phyloP scores from a whole-genome alignment of 441 rosid species.

The Pelargonium exstipulatum region DNA sequence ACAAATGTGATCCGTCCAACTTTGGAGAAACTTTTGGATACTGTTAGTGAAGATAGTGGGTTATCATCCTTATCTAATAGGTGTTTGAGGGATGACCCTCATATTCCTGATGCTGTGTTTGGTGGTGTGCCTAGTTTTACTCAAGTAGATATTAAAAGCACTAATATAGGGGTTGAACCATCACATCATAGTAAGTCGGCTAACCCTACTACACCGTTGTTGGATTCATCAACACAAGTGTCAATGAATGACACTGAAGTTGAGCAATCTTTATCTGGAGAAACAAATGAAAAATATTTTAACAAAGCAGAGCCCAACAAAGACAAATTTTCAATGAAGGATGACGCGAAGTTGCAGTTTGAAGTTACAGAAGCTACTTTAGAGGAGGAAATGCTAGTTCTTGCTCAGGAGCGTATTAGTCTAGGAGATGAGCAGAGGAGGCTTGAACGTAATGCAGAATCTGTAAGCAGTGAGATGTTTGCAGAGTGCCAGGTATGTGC shows the following conservation, averaged over 20 bases:
- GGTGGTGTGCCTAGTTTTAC: constrained; percentile 21
- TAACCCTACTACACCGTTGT: constrained; percentile 22
- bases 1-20: constrained; percentile 20
- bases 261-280: constrained; percentile 31
- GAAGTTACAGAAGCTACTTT: constrained; percentile 48
- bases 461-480: constrained; percentile 93
- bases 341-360: constrained; percentile 24
- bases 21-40: constrained; percentile 25
- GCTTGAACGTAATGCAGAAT: constrained; percentile 93
- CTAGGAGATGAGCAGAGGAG: constrained; percentile 81
- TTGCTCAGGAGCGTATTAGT: constrained; percentile 48
- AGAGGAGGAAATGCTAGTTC: constrained; percentile 64
- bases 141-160: constrained; percentile 27
- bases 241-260: constrained; percentile 21
- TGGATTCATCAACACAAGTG: constrained; percentile 24
- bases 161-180: constrained; percentile 26
- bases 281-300: constrained; percentile 25
- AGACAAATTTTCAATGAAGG: constrained; percentile 27
- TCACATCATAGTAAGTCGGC: constrained; percentile 27
- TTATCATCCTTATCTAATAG: constrained; percentile 29
- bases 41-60: constrained; percentile 28
- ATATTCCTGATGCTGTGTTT: constrained; percentile 23
- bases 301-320: constrained; percentile 15
- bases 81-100: constrained; percentile 25
- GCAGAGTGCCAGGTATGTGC: constrained; percentile 76